Evolutionary conservation across 148 eudicot species (phyloP).

Genomic region (Vaccinium myrtillus): DNA sequence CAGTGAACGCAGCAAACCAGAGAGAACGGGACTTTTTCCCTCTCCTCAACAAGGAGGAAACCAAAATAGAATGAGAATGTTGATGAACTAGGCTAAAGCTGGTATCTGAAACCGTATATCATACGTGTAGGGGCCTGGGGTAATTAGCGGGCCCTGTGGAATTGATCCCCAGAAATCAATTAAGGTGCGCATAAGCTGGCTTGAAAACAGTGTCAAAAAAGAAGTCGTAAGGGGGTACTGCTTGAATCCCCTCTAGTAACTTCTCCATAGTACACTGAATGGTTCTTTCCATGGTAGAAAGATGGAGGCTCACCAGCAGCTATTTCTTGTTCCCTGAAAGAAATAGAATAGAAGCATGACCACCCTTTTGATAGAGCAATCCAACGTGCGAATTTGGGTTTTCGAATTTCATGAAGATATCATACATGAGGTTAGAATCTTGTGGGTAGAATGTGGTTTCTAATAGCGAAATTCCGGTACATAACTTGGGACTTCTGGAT

Average conservation of each 20-base stretch:
- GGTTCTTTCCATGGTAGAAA: not conserved
- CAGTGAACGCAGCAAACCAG: not conserved
- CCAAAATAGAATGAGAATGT: not conserved
- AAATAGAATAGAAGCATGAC: not conserved
- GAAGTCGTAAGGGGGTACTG: not conserved
- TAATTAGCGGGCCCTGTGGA: no score
- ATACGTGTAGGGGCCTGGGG: not conserved
- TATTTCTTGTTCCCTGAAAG: not conserved
- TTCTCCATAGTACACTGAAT: not conserved
- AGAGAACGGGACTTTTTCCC: no score
- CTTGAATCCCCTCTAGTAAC: not conserved
- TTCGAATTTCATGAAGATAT: not conserved
- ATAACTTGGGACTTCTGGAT: not conserved
- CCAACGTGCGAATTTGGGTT: not conserved
- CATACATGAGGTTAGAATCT: not conserved
- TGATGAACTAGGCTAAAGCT: not conserved
- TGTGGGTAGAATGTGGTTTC: not conserved
- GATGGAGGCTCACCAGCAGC: conserved; percentile 1
- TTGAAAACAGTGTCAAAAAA: no score
- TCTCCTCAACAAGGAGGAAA: not conserved
- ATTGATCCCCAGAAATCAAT: no score
- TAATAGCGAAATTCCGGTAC: not conserved
- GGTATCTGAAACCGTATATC: not conserved
- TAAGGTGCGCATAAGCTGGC: no score
- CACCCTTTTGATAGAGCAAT: not conserved